A percentile compares a stretch with the other conserved stretches of the same genome.
These are phyloP conservation scores for Diutina siamensis DNA, from an alignment of 1,139 yeast species.

Conservation along the genomic window DNA sequence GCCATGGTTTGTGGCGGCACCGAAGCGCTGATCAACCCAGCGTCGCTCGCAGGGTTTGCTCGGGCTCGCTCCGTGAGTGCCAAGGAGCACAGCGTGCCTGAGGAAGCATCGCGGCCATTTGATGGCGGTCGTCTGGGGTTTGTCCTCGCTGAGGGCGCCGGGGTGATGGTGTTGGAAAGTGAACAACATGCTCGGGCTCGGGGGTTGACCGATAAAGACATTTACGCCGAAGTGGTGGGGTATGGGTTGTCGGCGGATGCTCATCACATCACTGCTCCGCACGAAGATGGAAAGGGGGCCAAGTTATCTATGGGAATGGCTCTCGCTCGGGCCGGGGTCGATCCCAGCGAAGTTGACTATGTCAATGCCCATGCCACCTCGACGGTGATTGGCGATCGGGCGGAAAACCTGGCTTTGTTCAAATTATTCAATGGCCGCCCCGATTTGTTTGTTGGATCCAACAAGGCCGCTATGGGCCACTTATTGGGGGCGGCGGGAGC, in stretches of 20 bases:
- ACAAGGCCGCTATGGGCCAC: constrained; percentile 91
- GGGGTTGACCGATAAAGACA: constrained; percentile 34
- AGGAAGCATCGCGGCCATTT: constrained; percentile 74
- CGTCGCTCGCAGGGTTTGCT: constrained; percentile 85
- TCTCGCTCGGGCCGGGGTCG: constrained; percentile 32
- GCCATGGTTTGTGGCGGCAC: constrained; percentile 90
- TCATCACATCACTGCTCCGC: constrained; percentile 86
- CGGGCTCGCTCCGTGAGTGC: constrained; percentile 76
- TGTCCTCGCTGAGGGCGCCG: constrained; percentile 90
- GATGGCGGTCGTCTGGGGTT: constrained; percentile 73
- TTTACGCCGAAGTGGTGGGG: constrained; percentile 75
- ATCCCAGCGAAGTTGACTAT: constrained; percentile 46
- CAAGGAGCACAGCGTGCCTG: constrained; percentile 48
- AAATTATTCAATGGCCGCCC: constrained; percentile 26
- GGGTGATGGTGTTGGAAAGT: constrained; percentile 65
- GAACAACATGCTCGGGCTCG: constrained; percentile 64
- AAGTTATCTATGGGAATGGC: constrained; percentile 74
- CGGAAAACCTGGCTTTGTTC: constrained; percentile 71
- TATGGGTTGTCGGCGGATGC: constrained; percentile 93
- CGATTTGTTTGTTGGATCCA: constrained; percentile 51
- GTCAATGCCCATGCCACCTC: constrained; percentile 97
- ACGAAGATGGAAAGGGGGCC: constrained; percentile 77
- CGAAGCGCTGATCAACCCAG: constrained; percentile 79
- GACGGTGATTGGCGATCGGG: constrained; percentile 77
- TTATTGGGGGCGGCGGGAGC: constrained; percentile 94